Evolutionary conservation across 306 rosid species (phyloP), one percentile per base, ranked within the genome.

Genomic region (Adenanthera pavonina): DNA sequence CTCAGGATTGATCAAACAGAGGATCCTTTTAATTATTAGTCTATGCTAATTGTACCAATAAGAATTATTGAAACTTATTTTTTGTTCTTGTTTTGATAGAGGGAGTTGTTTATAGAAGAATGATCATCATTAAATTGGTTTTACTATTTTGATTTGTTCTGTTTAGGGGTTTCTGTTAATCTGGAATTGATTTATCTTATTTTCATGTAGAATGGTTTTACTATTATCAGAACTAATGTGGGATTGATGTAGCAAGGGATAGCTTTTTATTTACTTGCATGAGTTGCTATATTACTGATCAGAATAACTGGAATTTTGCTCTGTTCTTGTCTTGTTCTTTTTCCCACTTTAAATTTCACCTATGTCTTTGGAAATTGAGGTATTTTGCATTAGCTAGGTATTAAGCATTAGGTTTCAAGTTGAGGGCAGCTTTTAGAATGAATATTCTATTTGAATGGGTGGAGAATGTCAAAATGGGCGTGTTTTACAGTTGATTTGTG

Each of bases 401-500:
- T 40, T 33, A 49, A 34, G 38, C 19, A 1, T 54, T 35, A 71
- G 62, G 62, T 34, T 52, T 53, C 8, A 17, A 2, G 34, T 6
- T n/a, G 14, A 6, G 40, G 35, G 43, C 15, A 35, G 36, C 16
- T 10, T 51, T 52, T 9, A 34, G 47, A 17, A 16, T 16, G 34
- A 6, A 35, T 52, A 15, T 72, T 72, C 48, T 72, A 33, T 36
- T 36, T 36, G 17, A 17, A 25, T 4, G 66, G 25, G 66, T 11
- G 66, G n/a, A 36, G 78, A n/a, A 38, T 38, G 51, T 74, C 38
- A 75, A 69, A 16, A 19, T 79, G 25, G 8, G 16, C 68, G 4
- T 51, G 70, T 53, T 69, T 3, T 30, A 6, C 69, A 68, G 69
- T 79, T 44, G 77, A 70, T 47, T 17, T n/a, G 10, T 47, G 72